phyloP scores from a whole-genome alignment of 192 early-diverging fungal species.

The Backusella mclennaniae region DNA sequence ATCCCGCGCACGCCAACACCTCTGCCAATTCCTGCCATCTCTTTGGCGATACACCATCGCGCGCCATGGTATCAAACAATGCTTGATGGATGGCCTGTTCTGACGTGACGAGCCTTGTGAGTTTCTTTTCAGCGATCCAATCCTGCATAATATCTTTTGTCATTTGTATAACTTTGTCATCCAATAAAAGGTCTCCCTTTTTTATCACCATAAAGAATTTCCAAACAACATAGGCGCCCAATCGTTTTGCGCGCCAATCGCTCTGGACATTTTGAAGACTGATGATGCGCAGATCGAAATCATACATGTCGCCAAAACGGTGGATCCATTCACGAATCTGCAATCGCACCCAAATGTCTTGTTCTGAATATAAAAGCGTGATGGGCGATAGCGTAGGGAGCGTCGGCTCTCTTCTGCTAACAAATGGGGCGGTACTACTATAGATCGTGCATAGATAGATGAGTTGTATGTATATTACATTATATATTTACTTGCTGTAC shows the following conservation, averaged over 20 bases:
- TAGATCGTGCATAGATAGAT: background rate
- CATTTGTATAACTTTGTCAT: background rate
- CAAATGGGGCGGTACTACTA: background rate
- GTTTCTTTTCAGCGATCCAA: constrained; percentile 9
- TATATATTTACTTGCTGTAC: background rate
- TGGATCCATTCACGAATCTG: constrained; percentile 27
- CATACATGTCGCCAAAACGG: constrained; percentile 20
- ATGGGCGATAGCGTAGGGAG: constrained; percentile 8
- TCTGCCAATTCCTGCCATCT: constrained; percentile 17
- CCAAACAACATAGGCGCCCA: constrained; percentile 15
- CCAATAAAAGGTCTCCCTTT: background rate
- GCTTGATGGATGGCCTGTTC: constrained; percentile 1
- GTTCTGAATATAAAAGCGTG: constrained; percentile 8
- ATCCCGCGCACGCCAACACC: background rate
- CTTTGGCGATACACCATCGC: constrained; percentile 5
- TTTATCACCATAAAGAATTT: background rate
- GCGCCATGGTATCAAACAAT: background rate
- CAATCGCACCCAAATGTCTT: constrained; percentile 29
- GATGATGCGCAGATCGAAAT: background rate
- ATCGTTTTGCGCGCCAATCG: constrained; percentile 22
- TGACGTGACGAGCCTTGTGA: background rate
- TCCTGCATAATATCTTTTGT: background rate
- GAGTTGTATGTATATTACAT: background rate
- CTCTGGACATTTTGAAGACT: constrained; percentile 30
- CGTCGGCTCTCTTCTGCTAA: background rate